phyloP scores from a whole-genome alignment of 2,329 filamentous ascomycete genomes.

The Aspergillus carbonarius region DNA sequence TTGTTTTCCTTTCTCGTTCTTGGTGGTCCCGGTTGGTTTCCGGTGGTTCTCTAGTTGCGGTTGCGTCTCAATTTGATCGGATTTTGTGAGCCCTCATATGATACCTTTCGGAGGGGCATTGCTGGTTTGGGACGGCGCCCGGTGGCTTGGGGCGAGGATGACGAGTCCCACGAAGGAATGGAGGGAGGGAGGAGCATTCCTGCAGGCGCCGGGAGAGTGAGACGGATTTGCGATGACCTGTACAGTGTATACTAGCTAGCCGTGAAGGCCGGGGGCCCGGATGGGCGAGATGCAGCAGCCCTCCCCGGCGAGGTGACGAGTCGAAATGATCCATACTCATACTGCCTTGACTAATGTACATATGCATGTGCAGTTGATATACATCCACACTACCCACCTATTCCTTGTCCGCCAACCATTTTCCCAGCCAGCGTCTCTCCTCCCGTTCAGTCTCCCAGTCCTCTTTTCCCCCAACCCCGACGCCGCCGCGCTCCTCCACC shows the following conservation, averaged over 20 bases:
- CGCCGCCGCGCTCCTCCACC: slow-evolving; percentile 64
- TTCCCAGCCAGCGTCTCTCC: slow-evolving; percentile 38
- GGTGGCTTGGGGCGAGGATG: not conserved
- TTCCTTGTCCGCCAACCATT: slow-evolving; percentile 31
- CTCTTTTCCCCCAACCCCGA: slow-evolving; percentile 28
- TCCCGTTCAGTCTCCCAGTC: slow-evolving; percentile 27
- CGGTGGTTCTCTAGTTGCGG: not conserved
- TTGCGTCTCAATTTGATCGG: not conserved
- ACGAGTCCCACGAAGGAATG: slow-evolving; percentile 1
- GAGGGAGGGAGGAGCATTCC: not conserved
- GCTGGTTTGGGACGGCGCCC: not conserved
- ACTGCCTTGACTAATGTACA: not conserved
- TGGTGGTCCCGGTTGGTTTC: not conserved
- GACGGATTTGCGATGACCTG: not conserved
- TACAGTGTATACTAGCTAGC: not conserved
- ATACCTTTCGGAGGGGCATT: not conserved
- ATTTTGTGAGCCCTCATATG: not conserved
- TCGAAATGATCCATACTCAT: slow-evolving; percentile 1
- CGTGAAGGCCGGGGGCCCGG: not conserved
- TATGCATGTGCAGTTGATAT: not conserved
- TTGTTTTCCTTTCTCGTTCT: not conserved
- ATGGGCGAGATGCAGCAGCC: not conserved
- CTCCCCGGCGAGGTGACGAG: not conserved
- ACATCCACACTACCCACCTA: not conserved
- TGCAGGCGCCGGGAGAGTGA: not conserved